Evolutionary conservation across 2,329 filamentous ascomycete genomes (phyloP), one percentile per base, ranked within the genome.

Genomic region (Mycosphaerella sp.): DNA sequence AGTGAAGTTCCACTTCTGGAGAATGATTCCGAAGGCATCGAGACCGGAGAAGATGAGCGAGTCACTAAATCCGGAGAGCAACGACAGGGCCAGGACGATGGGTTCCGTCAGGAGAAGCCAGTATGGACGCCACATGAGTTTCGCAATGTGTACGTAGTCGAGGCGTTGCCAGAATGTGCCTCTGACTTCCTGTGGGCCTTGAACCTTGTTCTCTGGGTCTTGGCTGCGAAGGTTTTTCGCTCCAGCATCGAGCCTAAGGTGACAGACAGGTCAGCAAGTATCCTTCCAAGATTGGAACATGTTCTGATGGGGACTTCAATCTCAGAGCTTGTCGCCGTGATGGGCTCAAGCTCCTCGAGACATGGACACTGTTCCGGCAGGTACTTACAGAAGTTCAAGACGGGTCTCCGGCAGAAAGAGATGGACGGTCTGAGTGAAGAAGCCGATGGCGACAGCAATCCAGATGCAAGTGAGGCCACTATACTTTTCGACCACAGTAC

Each of bases 401-500:
- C 88, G 79, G 0, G 89, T 93, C 70, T 93, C 89, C 1, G 87
- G 87, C 21, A 55, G 31, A 54, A 86, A 65, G 41, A 63, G 45
- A 21, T 68, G 65, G 4, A 87, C 64, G 4, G 80, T 14, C 66
- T 91, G 87, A 2, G 89, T 81, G 34, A 81, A 77, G 7, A 72
- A 84, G 14, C 88, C 87, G 50, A 92, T 83, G 61, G 91, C 89
- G 59, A 92, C 79, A 70, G 91, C 87, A 56, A 92, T 86, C 88
- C 89, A 93, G 67, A 92, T 90, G 51, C 78, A 82, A 85, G 85
- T 90, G 60, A 80, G 78, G 87, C 87, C 93, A 21, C 80, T 66
- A 4, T 83, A 78, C 58, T 64, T 65, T 14, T 59, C 44, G 39
- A 61, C 59, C 49, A 69, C 64, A 56, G 66, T 66, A 23, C 67